phyloP scores from a whole-genome alignment of 2,329 filamentous ascomycete species.

The Rhinocladiella similis region DNA sequence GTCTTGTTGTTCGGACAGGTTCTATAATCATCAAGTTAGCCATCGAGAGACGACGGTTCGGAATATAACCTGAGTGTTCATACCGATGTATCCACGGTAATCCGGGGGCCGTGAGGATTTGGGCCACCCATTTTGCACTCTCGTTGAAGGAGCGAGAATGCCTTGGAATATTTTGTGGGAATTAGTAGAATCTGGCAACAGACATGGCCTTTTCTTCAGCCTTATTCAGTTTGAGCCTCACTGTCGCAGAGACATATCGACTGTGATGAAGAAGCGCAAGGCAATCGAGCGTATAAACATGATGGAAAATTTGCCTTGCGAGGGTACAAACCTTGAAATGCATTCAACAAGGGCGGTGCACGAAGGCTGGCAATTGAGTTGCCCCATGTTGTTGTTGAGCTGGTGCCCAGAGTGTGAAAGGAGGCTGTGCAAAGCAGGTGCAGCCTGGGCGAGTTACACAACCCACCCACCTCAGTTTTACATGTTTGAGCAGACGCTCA shows the following conservation, averaged over 20 bases:
- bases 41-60: constrained; percentile 10
- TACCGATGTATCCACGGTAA: constrained; percentile 30
- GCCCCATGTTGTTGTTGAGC: constrained; percentile 2
- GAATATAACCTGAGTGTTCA: not conserved
- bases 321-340: not conserved
- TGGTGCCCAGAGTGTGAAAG: constrained; percentile 2
- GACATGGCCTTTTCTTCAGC: not conserved
- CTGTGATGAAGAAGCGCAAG: not conserved
- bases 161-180: not conserved
- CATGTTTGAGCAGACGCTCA: constrained; percentile 16
- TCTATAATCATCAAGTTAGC: constrained; percentile 12
- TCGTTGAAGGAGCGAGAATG: not conserved
- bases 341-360: not conserved
- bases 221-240: not conserved
- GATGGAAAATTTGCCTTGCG: not conserved
- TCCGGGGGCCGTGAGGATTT: constrained; percentile 19
- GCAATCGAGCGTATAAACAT: not conserved
- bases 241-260: not conserved
- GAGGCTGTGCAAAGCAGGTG: constrained; percentile 17
- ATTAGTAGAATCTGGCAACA: not conserved
- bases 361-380: not conserved
- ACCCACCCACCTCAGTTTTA: not conserved
- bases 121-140: constrained; percentile 17
- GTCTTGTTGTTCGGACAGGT: constrained; percentile 15
- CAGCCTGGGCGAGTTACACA: constrained; percentile 13